phyloP scores from a whole-genome alignment of 2,329 filamentous ascomycete species.

The Dothidotthia symphoricarpi region DNA sequence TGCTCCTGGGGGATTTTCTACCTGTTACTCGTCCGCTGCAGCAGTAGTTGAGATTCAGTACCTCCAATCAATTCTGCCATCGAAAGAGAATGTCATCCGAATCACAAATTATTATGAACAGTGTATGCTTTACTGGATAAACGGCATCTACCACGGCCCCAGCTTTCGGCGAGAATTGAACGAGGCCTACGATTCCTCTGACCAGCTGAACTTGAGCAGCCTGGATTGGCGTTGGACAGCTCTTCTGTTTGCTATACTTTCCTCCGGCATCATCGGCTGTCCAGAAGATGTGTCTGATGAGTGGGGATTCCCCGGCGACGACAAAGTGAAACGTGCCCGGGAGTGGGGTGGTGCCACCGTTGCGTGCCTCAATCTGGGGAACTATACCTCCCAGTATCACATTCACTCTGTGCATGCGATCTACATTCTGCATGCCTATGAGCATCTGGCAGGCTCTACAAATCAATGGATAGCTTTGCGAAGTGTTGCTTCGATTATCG shows the following conservation, averaged over 20 bases:
- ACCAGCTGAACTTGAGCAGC: constrained; percentile 40
- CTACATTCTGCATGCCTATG: constrained; percentile 49
- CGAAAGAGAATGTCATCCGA: constrained; percentile 18
- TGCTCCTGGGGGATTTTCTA: constrained; percentile 4
- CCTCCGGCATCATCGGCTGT: constrained; percentile 46
- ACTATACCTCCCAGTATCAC: constrained; percentile 45
- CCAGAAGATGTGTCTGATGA: constrained; percentile 33
- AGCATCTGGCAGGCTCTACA: constrained; percentile 51
- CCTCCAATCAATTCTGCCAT: constrained; percentile 42
- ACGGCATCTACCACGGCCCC: constrained; percentile 41
- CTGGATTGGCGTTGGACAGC: constrained; percentile 44
- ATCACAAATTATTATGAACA: constrained; percentile 44
- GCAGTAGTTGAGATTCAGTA: constrained; percentile 26
- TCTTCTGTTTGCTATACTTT: constrained; percentile 46
- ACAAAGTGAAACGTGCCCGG: constrained; percentile 45
- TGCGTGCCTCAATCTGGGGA: constrained; percentile 48
- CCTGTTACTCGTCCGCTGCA: constrained; percentile 25
- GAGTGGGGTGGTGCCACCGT: constrained; percentile 50
- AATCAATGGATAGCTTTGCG: constrained; percentile 50
- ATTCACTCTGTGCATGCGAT: constrained; percentile 48
- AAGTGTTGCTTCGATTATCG: constrained; percentile 48
- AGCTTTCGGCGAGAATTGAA: constrained; percentile 43
- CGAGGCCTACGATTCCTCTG: constrained; percentile 38
- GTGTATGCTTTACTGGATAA: constrained; percentile 42
- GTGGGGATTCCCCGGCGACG: constrained; percentile 49